Evolutionary conservation across 2,329 filamentous ascomycete species (phyloP), one percentile per base, ranked within the genome.

Genomic region (Aschersonia sp.): DNA sequence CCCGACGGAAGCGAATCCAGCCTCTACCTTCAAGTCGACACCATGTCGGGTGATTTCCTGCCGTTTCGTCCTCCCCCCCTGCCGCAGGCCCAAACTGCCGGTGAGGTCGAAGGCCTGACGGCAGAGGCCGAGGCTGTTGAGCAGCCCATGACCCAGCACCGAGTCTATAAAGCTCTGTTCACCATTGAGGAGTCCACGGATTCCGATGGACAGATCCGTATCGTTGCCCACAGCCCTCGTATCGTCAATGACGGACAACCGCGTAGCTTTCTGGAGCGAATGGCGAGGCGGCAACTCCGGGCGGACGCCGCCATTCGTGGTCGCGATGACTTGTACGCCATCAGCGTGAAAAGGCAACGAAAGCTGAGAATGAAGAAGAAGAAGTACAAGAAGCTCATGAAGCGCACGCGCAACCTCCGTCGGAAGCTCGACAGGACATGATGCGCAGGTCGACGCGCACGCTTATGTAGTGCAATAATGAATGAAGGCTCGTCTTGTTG

Each of bases 351-450:
- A 74, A 78, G 92, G 65, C 88, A 94, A 68, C 76, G 89, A 62
- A 94, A 92, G 72, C 71, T 96, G 61, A 95, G 89, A 80, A 98
- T 98, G 89, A 98, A 98, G 85, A 98, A 97, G 80, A 91, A 97
- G 78, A 98, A 98, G 82, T 95, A 95, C 70, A 97, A 96, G 89
- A 98, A 98, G 80, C 74, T 97, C 56, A 89, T 95, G 85, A 86
- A 84, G 75, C 78, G 81, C 67, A 96, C 91, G 61, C 80, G 91
- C 65, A 91, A 87, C 63, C 67, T 89, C 72, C 83, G 91, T 63
- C 81, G 89, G 63, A 94, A 89, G 72, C 73, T 92, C 59, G 87
- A 85, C 59, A 77, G 81, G 60, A 70, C 77, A 53, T 79, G 71
- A 67, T 20, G 20, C 20, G 20, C 20, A 20, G 20, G 20, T 20